phyloP scores from a whole-genome alignment of 2,329 filamentous ascomycete species.

The Samsoniella hepiali region DNA sequence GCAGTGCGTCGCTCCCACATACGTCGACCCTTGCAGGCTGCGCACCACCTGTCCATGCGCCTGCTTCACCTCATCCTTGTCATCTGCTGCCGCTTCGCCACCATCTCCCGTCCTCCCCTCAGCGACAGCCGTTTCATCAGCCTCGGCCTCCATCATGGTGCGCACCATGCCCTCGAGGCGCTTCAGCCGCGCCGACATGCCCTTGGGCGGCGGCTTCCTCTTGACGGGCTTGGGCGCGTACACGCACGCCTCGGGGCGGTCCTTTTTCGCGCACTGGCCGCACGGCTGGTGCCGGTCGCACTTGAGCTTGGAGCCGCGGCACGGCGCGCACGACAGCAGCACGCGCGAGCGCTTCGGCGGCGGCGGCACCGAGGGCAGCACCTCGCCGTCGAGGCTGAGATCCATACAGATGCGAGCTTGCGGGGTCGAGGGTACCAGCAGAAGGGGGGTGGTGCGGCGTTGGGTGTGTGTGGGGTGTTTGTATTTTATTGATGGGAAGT shows the following conservation, averaged over 20 bases:
- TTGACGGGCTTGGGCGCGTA: slow-evolving; percentile 48
- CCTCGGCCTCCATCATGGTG: slow-evolving; percentile 48
- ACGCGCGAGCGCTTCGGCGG: slow-evolving; percentile 45
- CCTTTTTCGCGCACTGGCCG: slow-evolving; percentile 50
- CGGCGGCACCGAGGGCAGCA: slow-evolving; percentile 13
- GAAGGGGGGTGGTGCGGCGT: not conserved
- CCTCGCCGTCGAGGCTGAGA: slow-evolving; percentile 8
- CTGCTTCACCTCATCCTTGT: slow-evolving; percentile 22
- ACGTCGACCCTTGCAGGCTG: slow-evolving; percentile 44
- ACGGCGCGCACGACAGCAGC: slow-evolving; percentile 51
- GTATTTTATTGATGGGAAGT: not conserved
- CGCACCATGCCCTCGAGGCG: slow-evolving; percentile 58
- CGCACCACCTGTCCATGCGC: slow-evolving; percentile 42
- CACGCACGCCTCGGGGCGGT: slow-evolving; percentile 42
- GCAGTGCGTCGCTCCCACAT: slow-evolving; percentile 58
- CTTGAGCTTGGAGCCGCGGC: slow-evolving; percentile 53
- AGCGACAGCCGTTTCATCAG: slow-evolving; percentile 12
- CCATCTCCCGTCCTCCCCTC: not conserved
- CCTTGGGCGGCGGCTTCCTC: slow-evolving; percentile 39
- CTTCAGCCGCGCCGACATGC: slow-evolving; percentile 53
- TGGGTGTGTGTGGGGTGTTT: not conserved
- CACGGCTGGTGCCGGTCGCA: slow-evolving; percentile 54
- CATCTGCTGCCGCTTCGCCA: slow-evolving; percentile 14
- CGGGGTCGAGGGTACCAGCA: not conserved
- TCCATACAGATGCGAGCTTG: slow-evolving; percentile 6